Evolutionary conservation across 129 eudicot genomes (phyloP).

Genomic region (Mikania micrantha): DNA sequence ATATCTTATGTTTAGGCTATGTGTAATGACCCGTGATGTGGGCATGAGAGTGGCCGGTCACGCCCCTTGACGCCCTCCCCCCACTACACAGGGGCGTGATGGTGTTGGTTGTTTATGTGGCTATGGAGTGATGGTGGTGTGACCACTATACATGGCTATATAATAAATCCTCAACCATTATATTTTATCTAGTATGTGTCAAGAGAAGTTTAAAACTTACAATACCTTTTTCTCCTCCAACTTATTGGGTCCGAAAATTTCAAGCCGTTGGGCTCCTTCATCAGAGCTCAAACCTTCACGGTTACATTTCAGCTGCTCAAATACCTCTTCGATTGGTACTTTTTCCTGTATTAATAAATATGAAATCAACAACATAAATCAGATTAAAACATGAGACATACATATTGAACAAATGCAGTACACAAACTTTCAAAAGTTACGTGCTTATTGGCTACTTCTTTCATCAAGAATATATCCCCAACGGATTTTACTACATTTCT

Average conservation of each 20-base stretch:
- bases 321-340: constrained; percentile 64
- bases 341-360: constrained; percentile 35
- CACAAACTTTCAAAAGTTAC: constrained; percentile 3
- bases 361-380: background rate
- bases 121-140: no score
- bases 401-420: background rate
- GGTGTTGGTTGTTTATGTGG: no score
- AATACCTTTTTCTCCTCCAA: constrained; percentile 54
- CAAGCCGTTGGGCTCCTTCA: constrained; percentile 49
- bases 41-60: no score
- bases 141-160: no score
- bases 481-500: no score
- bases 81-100: no score
- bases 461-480: background rate
- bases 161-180: background rate
- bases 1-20: no score
- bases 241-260: constrained; percentile 59
- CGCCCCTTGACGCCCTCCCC: no score
- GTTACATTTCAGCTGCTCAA: constrained; percentile 54
- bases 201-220: background rate
- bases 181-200: background rate
- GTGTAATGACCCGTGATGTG: no score
- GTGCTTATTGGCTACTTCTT: background rate
- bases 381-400: background rate
- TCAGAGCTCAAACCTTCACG: constrained; percentile 47